phyloP scores from a whole-genome alignment of 192 early-diverging fungal species.

The Mortierella hygrophila region DNA sequence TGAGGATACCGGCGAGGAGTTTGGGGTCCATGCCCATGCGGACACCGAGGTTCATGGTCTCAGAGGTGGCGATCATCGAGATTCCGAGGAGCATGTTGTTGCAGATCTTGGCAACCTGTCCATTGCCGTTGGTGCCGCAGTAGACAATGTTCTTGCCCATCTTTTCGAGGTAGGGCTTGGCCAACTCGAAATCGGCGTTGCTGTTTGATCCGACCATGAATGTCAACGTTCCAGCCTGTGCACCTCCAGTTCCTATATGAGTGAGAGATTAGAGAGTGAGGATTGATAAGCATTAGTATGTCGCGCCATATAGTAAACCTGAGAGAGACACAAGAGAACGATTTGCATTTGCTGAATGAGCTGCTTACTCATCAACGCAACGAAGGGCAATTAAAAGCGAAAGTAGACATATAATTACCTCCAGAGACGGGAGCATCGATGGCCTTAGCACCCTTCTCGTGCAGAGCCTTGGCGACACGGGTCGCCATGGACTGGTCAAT shows the following conservation, averaged over 20 bases:
- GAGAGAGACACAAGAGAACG: too few relatives aligned
- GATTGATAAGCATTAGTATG: too few relatives aligned
- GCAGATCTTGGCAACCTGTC: slow-evolving; percentile 96
- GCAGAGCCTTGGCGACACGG: slow-evolving; percentile 74
- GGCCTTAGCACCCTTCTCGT: slow-evolving; percentile 70
- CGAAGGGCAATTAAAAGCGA: background rate
- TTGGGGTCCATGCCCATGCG: slow-evolving; percentile 90
- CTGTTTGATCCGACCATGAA: slow-evolving; percentile 94
- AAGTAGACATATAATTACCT: slow-evolving; percentile 58
- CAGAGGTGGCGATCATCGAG: slow-evolving; percentile 92
- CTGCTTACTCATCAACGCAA: background rate
- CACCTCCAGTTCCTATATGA: slow-evolving; percentile 80
- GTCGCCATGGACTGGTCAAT: slow-evolving; percentile 87
- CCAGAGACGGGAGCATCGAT: slow-evolving; percentile 97
- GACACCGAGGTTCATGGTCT: slow-evolving; percentile 93
- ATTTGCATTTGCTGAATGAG: too few relatives aligned
- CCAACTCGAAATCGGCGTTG: slow-evolving; percentile 69
- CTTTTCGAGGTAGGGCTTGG: slow-evolving; percentile 68
- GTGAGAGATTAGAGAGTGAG: too few relatives aligned
- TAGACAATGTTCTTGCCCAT: slow-evolving; percentile 95
- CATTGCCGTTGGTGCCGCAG: slow-evolving; percentile 87
- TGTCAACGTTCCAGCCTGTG: slow-evolving; percentile 89
- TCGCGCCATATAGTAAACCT: too few relatives aligned
- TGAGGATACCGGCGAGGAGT: slow-evolving; percentile 87
- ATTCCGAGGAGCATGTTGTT: slow-evolving; percentile 98